Conservation (phyloP, 257 asterid genomes). For the Lycium ferocissimum region DNA sequence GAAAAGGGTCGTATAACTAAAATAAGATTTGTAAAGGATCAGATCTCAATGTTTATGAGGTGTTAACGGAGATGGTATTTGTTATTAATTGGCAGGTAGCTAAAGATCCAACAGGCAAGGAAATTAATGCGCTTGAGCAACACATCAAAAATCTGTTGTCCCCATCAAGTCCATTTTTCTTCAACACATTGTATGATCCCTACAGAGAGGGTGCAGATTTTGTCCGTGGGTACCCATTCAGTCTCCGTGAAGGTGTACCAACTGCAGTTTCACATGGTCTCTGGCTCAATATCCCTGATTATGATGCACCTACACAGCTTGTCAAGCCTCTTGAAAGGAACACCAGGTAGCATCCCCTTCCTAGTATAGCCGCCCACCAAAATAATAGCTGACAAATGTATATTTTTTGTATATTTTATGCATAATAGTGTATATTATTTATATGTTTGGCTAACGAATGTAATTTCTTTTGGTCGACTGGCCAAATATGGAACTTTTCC, state of each 20-base stretch:
- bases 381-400: too few relatives aligned
- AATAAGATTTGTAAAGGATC: not conserved
- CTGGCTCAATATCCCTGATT: slow-evolving; percentile 74
- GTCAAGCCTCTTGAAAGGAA: slow-evolving; percentile 77
- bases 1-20: not conserved
- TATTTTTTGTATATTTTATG: too few relatives aligned
- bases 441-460: too few relatives aligned
- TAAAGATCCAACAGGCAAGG: slow-evolving; percentile 63
- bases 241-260: slow-evolving; percentile 67
- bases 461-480: too few relatives aligned
- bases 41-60: not conserved
- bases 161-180: slow-evolving; percentile 67
- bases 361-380: not conserved
- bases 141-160: slow-evolving; percentile 61
- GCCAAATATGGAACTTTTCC: too few relatives aligned
- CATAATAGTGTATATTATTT: too few relatives aligned
- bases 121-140: slow-evolving; percentile 58
- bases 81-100: slow-evolving; percentile 53
- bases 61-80: not conserved
- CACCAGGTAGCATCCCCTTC: slow-evolving; percentile 40
- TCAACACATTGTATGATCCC: slow-evolving; percentile 71
- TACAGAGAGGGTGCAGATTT: slow-evolving; percentile 65
- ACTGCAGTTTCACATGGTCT: slow-evolving; percentile 78
- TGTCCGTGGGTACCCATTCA: slow-evolving; percentile 75
- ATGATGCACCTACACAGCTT: slow-evolving; percentile 74